Conservation (phyloP, 306 rosid genomes). For the Pterocarpus macrocarpus region DNA sequence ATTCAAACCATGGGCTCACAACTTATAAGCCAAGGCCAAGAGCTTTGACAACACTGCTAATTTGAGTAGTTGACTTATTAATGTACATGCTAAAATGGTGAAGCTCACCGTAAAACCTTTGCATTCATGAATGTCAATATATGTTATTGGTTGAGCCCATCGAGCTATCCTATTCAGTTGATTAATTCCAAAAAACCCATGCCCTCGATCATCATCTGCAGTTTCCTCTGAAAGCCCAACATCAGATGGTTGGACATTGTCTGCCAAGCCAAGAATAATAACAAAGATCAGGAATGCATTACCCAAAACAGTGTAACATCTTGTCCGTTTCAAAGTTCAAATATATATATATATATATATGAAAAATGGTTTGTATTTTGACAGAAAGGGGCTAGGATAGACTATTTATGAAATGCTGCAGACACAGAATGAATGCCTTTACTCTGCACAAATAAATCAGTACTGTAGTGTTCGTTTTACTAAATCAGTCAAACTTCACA, state of each 20-base stretch:
- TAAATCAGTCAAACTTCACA: conserved; percentile 30
- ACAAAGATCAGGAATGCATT: conserved; percentile 35
- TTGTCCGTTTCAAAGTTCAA: conserved; percentile 34
- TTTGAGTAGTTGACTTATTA: conserved; percentile 25
- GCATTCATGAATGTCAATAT: conserved; percentile 73
- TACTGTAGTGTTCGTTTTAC: conserved; percentile 5
- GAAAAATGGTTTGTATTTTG: conserved; percentile 12
- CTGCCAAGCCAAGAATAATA: conserved; percentile 55
- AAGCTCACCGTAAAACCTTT: conserved; percentile 78
- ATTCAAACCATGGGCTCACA: neutral
- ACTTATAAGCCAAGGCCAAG: conserved; percentile 1
- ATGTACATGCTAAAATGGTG: neutral
- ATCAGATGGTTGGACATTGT: conserved; percentile 71
- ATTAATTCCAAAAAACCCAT: conserved; percentile 69
- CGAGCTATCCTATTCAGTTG: conserved; percentile 69
- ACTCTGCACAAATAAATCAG: conserved; percentile 17
- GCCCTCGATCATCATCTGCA: conserved; percentile 83
- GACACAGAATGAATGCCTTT: conserved; percentile 24
- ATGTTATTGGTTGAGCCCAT: conserved; percentile 95
- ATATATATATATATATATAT: neutral
- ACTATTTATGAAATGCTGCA: conserved; percentile 24
- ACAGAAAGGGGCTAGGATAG: neutral
- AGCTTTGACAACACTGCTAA: conserved; percentile 11
- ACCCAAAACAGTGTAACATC: conserved; percentile 16
- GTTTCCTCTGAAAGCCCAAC: conserved; percentile 82